A percentile compares a stretch with the other conserved stretches of the same genome.
phyloP scores from a whole-genome alignment of 169 alveolate genomes.

The Cryptosporidium meleagridis region DNA sequence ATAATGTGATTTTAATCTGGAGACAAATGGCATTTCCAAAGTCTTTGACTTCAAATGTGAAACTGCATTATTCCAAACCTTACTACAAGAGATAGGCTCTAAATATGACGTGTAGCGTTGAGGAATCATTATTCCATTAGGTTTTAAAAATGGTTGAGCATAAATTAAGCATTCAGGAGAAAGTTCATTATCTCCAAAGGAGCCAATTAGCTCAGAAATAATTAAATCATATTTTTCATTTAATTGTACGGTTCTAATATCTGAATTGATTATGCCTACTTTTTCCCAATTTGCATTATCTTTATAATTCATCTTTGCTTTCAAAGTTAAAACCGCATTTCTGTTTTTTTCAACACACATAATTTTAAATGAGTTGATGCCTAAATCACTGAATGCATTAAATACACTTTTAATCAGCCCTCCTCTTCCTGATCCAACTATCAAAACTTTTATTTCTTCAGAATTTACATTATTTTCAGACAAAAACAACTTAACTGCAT shows the following conservation, averaged over 20 bases:
- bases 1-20: conserved; percentile 70
- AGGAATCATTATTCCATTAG: conserved; percentile 84
- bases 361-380: conserved; percentile 71
- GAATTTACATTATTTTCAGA: conserved; percentile 68
- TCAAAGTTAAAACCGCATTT: conserved; percentile 82
- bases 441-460: conserved; percentile 76
- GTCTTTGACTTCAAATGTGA: conserved; percentile 21
- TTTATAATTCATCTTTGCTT: conserved; percentile 46
- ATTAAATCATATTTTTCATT: conserved; percentile 81
- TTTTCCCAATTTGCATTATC: conserved; percentile 57
- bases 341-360: conserved; percentile 86
- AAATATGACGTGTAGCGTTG: conserved; percentile 78
- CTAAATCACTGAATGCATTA: conserved; percentile 78
- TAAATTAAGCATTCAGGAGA: conserved; percentile 87
- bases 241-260: conserved; percentile 80
- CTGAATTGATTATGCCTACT: conserved; percentile 78
- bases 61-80: conserved; percentile 77
- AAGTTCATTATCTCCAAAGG: conserved; percentile 90
- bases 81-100: conserved; percentile 83
- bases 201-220: conserved; percentile 86
- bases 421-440: conserved; percentile 91
- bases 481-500: conserved; percentile 80
- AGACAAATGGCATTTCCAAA: conserved; percentile 81
- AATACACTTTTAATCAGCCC: conserved; percentile 83
- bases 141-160: conserved; percentile 80